Evolutionary conservation across 805 yeast genomes (phyloP), one percentile per base, ranked within the genome.

Genomic region (Kluyveromyces nonfermentans): DNA sequence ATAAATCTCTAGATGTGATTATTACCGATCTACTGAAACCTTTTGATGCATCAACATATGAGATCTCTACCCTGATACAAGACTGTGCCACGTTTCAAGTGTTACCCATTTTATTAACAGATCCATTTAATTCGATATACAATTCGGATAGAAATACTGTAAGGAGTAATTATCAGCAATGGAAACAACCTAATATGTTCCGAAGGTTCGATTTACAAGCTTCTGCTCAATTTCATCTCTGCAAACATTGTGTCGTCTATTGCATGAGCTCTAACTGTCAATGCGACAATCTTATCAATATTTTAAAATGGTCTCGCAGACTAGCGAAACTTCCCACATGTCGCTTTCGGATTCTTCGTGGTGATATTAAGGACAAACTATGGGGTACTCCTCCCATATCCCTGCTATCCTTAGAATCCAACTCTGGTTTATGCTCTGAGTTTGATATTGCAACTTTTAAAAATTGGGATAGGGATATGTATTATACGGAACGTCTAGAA

Each of bases 131-230:
- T 22, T 16, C 20, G 14, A 34, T 38, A 15, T 38, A 38, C 18
- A 38, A 38, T 22, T 15, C 28, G 15, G 34, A 38, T 5, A 38
- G 20, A 14, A 38, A 38, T 14, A 5, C 22, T 6, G 41, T 38
- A 4, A n/a, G 41, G 10, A 38, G 28, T 15, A 38, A 31, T 18
- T 38, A 30, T 22, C 22, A 30, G 30, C 40, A 35, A 8, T 53
- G 56, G 14, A 76, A 71, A 45, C 69, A 73, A 35, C 93, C 95
- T 4, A 79, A 85, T 5, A 77, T 86, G 3, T 71, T 88, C 43
- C 73, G 97, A 49, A 85, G 89, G 57, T 89, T 88, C 62, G 87
- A 85, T 56, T 77, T 84, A 45, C 97, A 90, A 63, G 83, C 80
- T 16, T 74, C 87, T n/a, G 88, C 87, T 57, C 67, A 53, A 48